These are phyloP conservation scores for Thuja plicata DNA, from an alignment of 83 land plant genomes.

Conservation along the genomic window DNA sequence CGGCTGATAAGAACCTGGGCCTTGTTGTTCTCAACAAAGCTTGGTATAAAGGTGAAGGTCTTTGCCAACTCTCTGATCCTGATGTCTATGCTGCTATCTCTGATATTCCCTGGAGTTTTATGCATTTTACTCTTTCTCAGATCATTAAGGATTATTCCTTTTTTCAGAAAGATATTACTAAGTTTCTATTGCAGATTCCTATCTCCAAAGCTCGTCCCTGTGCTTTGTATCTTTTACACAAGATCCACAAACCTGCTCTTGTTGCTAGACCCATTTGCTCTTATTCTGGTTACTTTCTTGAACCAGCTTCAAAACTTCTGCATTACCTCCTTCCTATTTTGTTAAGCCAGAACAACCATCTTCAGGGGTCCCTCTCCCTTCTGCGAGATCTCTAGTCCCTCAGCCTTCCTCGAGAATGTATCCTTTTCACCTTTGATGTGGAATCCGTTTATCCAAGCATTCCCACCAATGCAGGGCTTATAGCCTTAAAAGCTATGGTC, in stretches of 20 bases:
- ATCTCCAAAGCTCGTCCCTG: not conserved
- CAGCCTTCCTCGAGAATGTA: too few species aligned
- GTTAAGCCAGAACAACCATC: too few species aligned
- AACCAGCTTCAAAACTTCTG: too few species aligned
- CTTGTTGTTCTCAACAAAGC: not conserved
- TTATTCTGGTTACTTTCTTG: not conserved
- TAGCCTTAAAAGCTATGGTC: too few species aligned
- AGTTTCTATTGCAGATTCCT: too few species aligned
- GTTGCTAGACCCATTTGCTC: not conserved
- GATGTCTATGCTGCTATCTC: not conserved
- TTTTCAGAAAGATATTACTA: not conserved
- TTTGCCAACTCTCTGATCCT: not conserved
- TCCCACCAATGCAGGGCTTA: too few species aligned
- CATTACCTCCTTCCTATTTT: too few species aligned
- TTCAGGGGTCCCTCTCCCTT: too few species aligned
- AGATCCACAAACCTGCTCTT: not conserved
- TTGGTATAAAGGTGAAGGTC: not conserved
- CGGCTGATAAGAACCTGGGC: not conserved
- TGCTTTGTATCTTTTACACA: not conserved
- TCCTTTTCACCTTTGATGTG: too few species aligned
- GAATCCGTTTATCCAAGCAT: too few species aligned
- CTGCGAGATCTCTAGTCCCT: too few species aligned
- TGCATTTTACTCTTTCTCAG: accelerated
- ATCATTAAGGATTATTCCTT: too few species aligned
- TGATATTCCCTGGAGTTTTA: not conserved